Base-by-base conservation (phyloP, 352 stramenopile genomes). In the Globisporangium lucens region DNA sequence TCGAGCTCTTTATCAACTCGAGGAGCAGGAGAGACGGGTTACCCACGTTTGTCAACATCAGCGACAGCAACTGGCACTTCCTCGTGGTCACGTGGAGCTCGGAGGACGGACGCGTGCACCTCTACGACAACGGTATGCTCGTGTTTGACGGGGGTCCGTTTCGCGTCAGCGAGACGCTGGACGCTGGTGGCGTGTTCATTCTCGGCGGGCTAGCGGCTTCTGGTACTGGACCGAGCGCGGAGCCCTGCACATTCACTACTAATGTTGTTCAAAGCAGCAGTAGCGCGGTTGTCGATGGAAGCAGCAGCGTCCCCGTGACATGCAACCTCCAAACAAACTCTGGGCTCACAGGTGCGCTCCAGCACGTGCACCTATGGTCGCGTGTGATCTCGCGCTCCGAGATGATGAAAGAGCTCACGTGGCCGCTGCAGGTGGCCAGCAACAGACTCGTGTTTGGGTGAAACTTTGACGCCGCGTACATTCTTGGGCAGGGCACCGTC, bases 41-140 rank as follows among this genome's bases (percentile, higher is more conserved):
- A 0, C 35, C 73, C 13, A 91, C 85, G 0, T 90, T 89, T 65
- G 72, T 90, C 52, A 79, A 90, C 47, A 68, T 93, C 17, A 87
- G 74, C 12, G 82, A 93, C 63, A 79, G 75, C 24, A n/a, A n/a
- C 7, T 93, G 85, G 85, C 85, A 93, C 52, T 91, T 90, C 4
- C 33, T 93, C 8, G 78, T 78, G 13, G 38, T 90, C 12, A 77
- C 72, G 2, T 93, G 85, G 85, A 80, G 75, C 56, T 60, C 73
- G 3, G 73, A 80, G 6, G 80, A 89, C n/a, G 85, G 85, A 3
- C 82, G 80, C 0, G 73, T 88, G 7, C 33, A 57, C 4, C 35
- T 93, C 7, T 89, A 78, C 33, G 82, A 91, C 77, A 91, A 93
- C 36, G 85, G 78, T 1, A 87, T 91, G 79, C 75, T 83, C 5